Conservation (phyloP, 1,284 basidiomycete species). For the Pisolithus thermaeus region DNA sequence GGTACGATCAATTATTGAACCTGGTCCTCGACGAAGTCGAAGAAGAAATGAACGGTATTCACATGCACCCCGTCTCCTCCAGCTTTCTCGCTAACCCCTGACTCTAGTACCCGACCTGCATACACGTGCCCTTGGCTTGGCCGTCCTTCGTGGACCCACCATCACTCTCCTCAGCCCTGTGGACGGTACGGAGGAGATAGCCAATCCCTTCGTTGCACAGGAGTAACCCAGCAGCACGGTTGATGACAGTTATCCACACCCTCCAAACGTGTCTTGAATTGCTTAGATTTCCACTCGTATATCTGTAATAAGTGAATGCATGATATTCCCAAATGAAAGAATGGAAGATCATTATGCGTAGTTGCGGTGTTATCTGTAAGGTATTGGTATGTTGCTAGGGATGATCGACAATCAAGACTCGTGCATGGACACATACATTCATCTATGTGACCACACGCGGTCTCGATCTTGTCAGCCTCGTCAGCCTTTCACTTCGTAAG, state of each 20-base stretch:
- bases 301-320: conserved; percentile 17
- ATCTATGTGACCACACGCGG: too few species aligned
- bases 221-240: conserved; percentile 28
- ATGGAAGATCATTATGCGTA: conserved; percentile 10
- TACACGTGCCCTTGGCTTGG: conserved; percentile 71
- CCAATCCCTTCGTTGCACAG: conserved; percentile 69
- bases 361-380: conserved; percentile 1
- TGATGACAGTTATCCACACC: too few species aligned
- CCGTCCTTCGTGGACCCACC: conserved; percentile 87
- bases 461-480: too few species aligned
- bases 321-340: conserved; percentile 9
- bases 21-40: conserved; percentile 89
- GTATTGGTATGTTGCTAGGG: conserved; percentile 1
- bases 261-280: too few species aligned
- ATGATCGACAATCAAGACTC: not conserved
- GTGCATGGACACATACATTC: not conserved
- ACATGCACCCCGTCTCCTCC: conserved; percentile 8
- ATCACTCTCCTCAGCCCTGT: conserved; percentile 90
- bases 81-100: conserved; percentile 13
- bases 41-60: conserved; percentile 66
- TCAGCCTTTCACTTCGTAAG: not conserved
- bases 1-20: conserved; percentile 95
- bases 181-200: conserved; percentile 88
- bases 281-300: conserved; percentile 6
- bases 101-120: conserved; percentile 56